Evolutionary conservation across 1,139 yeast genomes (phyloP).

Genomic region (Sugiyamaella pinicola): DNA sequence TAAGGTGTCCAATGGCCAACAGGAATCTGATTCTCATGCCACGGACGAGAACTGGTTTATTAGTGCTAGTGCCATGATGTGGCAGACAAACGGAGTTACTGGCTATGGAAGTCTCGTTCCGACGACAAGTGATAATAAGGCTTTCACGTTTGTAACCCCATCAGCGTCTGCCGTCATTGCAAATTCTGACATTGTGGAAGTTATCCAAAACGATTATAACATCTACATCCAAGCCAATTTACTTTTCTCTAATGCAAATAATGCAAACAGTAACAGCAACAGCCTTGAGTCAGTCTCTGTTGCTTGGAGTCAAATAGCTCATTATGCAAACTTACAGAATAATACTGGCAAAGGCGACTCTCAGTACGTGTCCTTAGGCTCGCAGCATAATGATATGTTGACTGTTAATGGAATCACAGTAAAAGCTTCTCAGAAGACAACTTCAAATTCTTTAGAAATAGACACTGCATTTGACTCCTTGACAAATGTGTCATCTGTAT

Average conservation of each 20-base stretch:
- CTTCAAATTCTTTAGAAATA: constrained; percentile 3
- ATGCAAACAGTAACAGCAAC: not conserved
- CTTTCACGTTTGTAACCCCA: constrained; percentile 4
- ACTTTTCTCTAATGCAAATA: not conserved
- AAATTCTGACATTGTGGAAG: constrained; percentile 7
- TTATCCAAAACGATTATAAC: constrained; percentile 9
- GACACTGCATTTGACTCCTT: not conserved
- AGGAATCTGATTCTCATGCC: constrained; percentile 7
- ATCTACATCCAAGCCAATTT: constrained; percentile 7
- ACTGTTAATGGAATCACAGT: constrained; percentile 12
- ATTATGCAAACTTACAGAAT: constrained; percentile 15
- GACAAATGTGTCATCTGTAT: not conserved
- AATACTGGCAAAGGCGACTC: constrained; percentile 3
- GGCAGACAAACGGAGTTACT: constrained; percentile 49
- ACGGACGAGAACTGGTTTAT: constrained; percentile 59
- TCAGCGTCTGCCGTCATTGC: not conserved
- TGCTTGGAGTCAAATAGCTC: constrained; percentile 7
- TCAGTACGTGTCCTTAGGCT: not conserved
- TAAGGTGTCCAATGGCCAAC: constrained; percentile 11
- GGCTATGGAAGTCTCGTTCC: constrained; percentile 33
- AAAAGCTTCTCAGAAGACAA: constrained; percentile 7
- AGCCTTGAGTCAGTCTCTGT: constrained; percentile 2
- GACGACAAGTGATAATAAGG: constrained; percentile 8
- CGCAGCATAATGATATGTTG: not conserved
- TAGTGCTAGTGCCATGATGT: constrained; percentile 62